phyloP scores from a whole-genome alignment of 495 filamentous ascomycete species.

The Penicillium pulvis region DNA sequence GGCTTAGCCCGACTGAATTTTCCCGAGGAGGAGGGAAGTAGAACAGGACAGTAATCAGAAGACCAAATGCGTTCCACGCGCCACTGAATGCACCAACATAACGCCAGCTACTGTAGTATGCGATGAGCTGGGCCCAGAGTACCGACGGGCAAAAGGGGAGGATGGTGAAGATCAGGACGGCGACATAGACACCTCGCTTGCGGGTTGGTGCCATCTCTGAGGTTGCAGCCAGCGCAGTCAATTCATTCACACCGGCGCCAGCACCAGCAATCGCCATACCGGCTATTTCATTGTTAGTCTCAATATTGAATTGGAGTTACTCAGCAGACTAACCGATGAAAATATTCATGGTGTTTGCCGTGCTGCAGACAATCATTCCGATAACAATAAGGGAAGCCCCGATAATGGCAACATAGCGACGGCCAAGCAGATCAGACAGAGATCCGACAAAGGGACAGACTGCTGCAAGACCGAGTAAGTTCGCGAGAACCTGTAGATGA shows the following conservation, averaged over 20 bases:
- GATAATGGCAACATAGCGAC: slow-evolving; percentile 65
- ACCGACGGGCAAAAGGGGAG: slow-evolving; percentile 69
- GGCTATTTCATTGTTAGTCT: slow-evolving; percentile 39
- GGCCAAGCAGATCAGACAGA: slow-evolving; percentile 68
- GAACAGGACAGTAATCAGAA: slow-evolving; percentile 62
- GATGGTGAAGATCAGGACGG: slow-evolving; percentile 67
- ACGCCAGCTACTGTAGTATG: slow-evolving; percentile 60
- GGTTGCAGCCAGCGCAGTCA: slow-evolving; percentile 69
- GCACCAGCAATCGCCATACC: slow-evolving; percentile 65
- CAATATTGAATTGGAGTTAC: not conserved
- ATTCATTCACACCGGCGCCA: slow-evolving; percentile 64
- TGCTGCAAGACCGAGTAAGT: slow-evolving; percentile 66
- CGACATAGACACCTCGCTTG: slow-evolving; percentile 69
- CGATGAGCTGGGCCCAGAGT: slow-evolving; percentile 70
- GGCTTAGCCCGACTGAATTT: slow-evolving; percentile 52
- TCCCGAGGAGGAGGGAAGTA: slow-evolving; percentile 67
- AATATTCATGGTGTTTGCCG: slow-evolving; percentile 64
- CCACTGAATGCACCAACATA: slow-evolving; percentile 63
- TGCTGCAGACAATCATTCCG: slow-evolving; percentile 67
- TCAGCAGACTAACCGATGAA: slow-evolving; percentile 60
- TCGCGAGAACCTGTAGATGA: slow-evolving; percentile 52
- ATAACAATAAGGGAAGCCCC: slow-evolving; percentile 61
- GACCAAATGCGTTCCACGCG: slow-evolving; percentile 62
- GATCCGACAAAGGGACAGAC: slow-evolving; percentile 74
- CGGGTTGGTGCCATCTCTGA: slow-evolving; percentile 69